Evolutionary conservation across 2,329 filamentous ascomycete genomes (phyloP).

Genomic region (Nemania sp.): DNA sequence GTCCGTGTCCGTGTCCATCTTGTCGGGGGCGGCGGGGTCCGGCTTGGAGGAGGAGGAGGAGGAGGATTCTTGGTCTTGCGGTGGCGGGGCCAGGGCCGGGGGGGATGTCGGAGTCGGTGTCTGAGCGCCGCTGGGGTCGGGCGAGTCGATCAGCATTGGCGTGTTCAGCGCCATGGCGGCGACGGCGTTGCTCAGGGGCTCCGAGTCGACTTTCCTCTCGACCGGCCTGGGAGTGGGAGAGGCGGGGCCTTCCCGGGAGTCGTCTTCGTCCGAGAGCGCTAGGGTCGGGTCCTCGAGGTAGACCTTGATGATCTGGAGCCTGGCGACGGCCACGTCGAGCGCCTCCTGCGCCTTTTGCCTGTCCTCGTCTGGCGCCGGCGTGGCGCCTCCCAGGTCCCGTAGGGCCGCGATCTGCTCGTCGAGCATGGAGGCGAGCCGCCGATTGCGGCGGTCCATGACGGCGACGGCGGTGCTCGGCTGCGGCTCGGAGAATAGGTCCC

Average conservation of each 20-base stretch:
- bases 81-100: background rate
- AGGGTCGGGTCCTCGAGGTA: conserved; percentile 63
- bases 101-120: conserved; percentile 12
- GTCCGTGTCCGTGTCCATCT: conserved; percentile 32
- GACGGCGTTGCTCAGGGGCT: conserved; percentile 34
- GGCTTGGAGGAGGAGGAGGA: background rate
- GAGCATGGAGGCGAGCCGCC: conserved; percentile 68
- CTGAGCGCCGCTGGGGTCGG: conserved; percentile 8
- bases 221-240: conserved; percentile 17
- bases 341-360: conserved; percentile 55
- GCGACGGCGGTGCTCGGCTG: conserved; percentile 45
- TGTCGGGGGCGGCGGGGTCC: conserved; percentile 5
- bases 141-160: conserved; percentile 28
- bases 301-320: conserved; percentile 67
- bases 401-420: conserved; percentile 68
- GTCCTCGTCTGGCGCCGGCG: conserved; percentile 47
- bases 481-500: conserved; percentile 43
- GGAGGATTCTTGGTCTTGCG: background rate
- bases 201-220: conserved; percentile 25
- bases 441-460: conserved; percentile 67
- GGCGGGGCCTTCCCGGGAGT: conserved; percentile 27
- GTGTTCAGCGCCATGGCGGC: conserved; percentile 36
- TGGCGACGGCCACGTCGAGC: conserved; percentile 64
- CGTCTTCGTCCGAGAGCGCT: conserved; percentile 50
- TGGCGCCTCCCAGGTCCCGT: conserved; percentile 61